Conservation (phyloP, 352 stramenopile genomes). For the Phytophthora fragariaefolia region DNA sequence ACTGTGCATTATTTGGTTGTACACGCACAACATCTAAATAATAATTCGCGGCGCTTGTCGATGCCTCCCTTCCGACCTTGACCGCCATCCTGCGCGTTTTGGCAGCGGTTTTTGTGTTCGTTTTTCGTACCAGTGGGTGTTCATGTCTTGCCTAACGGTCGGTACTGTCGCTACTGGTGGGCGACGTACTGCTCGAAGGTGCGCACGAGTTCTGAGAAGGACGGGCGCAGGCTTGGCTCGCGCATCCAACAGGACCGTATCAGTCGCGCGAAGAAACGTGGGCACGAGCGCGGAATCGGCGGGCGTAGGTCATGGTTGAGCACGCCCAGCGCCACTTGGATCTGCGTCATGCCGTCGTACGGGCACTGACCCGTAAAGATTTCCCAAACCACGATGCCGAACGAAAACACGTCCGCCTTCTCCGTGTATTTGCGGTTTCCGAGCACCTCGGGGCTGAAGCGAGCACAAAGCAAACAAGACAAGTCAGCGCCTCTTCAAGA, state of each 20-base stretch:
- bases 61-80: conserved; percentile 9
- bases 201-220: conserved; percentile 69
- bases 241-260: conserved; percentile 84
- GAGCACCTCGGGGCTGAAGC: conserved; percentile 79
- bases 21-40: conserved; percentile 40
- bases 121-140: conserved; percentile 24
- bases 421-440: conserved; percentile 93
- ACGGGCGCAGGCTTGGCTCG: conserved; percentile 72
- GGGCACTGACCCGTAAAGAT: conserved; percentile 91
- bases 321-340: conserved; percentile 82
- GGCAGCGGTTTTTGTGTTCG: conserved; percentile 15
- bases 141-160: conserved; percentile 11
- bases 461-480: conserved; percentile 15
- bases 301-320: conserved; percentile 83
- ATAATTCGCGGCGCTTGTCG: conserved; percentile 23
- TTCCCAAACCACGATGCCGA: conserved; percentile 95
- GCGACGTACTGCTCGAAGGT: conserved; percentile 56
- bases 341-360: conserved; percentile 91
- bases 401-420: conserved; percentile 94
- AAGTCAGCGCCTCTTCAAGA: conserved; percentile 35
- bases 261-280: conserved; percentile 73
- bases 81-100: conserved; percentile 16
- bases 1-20: conserved; percentile 6
- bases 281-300: conserved; percentile 63
- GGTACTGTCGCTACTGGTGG: conserved; percentile 17